Percentiles rank a stretch among this genome's conserved stretches.
Evolutionary conservation across 2,329 filamentous ascomycete genomes (phyloP).

Genomic region (Neoascochyta sp.): DNA sequence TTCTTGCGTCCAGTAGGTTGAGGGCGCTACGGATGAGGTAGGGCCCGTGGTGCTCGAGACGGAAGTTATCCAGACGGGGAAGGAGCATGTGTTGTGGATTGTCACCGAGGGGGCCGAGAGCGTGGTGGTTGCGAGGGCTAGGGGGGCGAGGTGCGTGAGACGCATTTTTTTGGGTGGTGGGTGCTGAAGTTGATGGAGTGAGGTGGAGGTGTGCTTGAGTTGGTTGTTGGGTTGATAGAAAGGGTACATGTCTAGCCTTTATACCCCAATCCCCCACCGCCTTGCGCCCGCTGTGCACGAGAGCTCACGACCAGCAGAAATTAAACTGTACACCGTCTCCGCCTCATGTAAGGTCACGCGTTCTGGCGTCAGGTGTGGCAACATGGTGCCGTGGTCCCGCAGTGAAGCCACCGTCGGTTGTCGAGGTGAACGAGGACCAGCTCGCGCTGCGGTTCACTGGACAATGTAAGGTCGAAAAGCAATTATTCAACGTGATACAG

Average conservation of each 20-base stretch:
- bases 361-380: constrained; percentile 2
- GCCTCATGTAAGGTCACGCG: constrained; percentile 11
- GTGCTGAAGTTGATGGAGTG: background rate
- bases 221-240: too few species aligned
- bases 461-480: constrained; percentile 10
- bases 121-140: constrained; percentile 12
- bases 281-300: too few species aligned
- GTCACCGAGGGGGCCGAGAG: constrained; percentile 12
- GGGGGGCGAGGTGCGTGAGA: constrained; percentile 10
- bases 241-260: too few species aligned
- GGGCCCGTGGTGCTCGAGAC: constrained; percentile 8
- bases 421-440: too few species aligned
- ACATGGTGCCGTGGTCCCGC: constrained; percentile 8
- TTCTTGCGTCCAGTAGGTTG: constrained; percentile 8
- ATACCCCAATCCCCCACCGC: too few species aligned
- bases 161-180: constrained; percentile 11
- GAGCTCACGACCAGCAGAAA: too few species aligned
- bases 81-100: constrained; percentile 26
- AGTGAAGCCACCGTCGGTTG: too few species aligned
- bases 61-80: constrained; percentile 19
- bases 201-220: too few species aligned
- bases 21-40: constrained; percentile 6
- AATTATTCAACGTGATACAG: constrained; percentile 10
- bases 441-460: too few species aligned
- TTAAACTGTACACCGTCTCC: constrained; percentile 13